Evolutionary conservation across 768 basidiomycete genomes (phyloP), one percentile per base, ranked within the genome.

Genomic region (Xerocomellus chrysenteron): DNA sequence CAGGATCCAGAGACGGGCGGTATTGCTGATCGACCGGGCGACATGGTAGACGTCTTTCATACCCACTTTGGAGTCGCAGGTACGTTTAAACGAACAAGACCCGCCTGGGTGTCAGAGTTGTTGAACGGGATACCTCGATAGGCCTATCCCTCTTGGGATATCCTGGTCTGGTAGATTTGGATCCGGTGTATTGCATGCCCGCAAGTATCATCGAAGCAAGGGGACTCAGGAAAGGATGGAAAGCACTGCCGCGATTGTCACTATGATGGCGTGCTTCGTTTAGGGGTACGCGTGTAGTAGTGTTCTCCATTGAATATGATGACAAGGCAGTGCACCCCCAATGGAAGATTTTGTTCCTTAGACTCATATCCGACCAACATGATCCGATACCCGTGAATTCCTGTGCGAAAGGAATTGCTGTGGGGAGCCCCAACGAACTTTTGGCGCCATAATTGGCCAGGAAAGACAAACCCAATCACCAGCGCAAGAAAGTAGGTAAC

Each of bases 21-120:
- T 0, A 97, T 98, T 28, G 88, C 94, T 0, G 97, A 99, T 71
- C 76, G 97, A 43, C 92, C 93, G 1, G 94, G 92, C 0, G 86
- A 99, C 69, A 88, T 94, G 83, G 85, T 85, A 2, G 97, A 99
- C 65, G 95, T 99, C n/a, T 99, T 97, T 73, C 96, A 99, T 66
- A 98, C 96, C 0, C 72, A 80, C 12, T 99, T 99, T 61, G 97
- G 97, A 1, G 75, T 98, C 2, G 92, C 94, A 57, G 94, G 93
- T 81, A 33, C 69, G 71, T 55, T 9, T 2, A 36, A 39, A 50
- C 46, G 24, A 33, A 33, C 19, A 26, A 41, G 14, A 14, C 26
- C 37, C n/a, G 5, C 14, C 39, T 2, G 11, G 11, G 12, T 14
- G 26, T 35, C 13, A 9, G 30, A 6, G 16, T 36, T 11, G 33